phyloP scores from a whole-genome alignment of 345 rosid genomes.

The Citrus hindsii region DNA sequence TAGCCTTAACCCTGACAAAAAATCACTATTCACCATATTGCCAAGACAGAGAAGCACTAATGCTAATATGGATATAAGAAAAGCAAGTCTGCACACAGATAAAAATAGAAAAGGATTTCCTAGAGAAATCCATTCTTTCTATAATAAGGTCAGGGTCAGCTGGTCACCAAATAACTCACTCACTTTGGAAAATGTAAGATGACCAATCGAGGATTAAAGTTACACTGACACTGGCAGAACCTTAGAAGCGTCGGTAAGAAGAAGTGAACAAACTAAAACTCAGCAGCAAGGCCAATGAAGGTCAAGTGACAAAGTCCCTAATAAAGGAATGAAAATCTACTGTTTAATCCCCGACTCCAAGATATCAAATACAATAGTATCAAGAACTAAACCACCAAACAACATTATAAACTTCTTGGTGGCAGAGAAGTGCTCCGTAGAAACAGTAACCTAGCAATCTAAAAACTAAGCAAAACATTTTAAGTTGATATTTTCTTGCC shows the following conservation, averaged over 20 bases:
- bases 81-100: not conserved
- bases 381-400: not conserved
- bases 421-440: not conserved
- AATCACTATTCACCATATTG: constrained; percentile 1
- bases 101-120: not conserved
- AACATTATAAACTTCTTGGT: not conserved
- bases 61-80: not conserved
- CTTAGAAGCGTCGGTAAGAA: not conserved
- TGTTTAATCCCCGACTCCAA: not conserved
- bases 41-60: not conserved
- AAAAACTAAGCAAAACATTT: not conserved
- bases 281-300: not conserved
- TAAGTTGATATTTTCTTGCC: not conserved
- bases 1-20: not conserved
- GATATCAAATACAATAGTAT: not conserved
- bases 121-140: not conserved
- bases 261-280: not conserved
- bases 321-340: not conserved
- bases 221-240: not conserved
- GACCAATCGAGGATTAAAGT: not conserved
- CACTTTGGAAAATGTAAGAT: not conserved
- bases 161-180: not conserved
- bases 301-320: not conserved
- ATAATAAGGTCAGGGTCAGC: not conserved
- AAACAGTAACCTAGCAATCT: not conserved